phyloP scores from a whole-genome alignment of 164 flowering plant genomes.

The Vitis labrusca region DNA sequence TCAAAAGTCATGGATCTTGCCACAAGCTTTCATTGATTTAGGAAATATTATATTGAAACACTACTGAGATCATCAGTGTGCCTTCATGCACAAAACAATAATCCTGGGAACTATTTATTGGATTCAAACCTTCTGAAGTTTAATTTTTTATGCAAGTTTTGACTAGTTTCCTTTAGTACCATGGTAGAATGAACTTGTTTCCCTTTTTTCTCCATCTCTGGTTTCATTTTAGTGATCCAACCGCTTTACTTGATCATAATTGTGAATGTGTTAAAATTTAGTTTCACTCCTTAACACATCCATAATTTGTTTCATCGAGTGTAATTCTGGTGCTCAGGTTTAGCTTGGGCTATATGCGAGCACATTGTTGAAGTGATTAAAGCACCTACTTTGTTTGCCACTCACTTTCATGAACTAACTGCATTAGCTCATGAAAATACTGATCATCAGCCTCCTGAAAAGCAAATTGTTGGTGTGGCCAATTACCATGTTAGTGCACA shows the following conservation, averaged over 20 bases:
- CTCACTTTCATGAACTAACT: conserved; percentile 97
- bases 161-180: too few relatives aligned
- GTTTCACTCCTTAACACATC: not conserved
- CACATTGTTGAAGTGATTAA: conserved; percentile 78
- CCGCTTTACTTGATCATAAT: not conserved
- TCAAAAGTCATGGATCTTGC: too few relatives aligned
- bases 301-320: not conserved
- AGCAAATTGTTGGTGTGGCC: conserved; percentile 61
- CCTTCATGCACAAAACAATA: too few relatives aligned
- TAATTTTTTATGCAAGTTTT: too few relatives aligned
- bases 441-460: conserved; percentile 25
- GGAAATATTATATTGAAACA: too few relatives aligned
- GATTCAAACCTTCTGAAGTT: too few relatives aligned
- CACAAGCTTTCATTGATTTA: too few relatives aligned
- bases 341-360: conserved; percentile 99
- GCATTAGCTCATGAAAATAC: conserved; percentile 68
- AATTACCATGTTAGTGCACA: conserved; percentile 98
- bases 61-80: too few relatives aligned
- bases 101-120: too few relatives aligned
- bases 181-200: not conserved
- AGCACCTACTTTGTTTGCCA: conserved; percentile 97
- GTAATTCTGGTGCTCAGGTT: conserved; percentile 46
- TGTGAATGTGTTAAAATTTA: not conserved
- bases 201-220: not conserved
- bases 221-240: not conserved